These are phyloP conservation scores for Eucalyptus sp. DNA, from an alignment of 345 rosid genomes.

Conservation along the genomic window DNA sequence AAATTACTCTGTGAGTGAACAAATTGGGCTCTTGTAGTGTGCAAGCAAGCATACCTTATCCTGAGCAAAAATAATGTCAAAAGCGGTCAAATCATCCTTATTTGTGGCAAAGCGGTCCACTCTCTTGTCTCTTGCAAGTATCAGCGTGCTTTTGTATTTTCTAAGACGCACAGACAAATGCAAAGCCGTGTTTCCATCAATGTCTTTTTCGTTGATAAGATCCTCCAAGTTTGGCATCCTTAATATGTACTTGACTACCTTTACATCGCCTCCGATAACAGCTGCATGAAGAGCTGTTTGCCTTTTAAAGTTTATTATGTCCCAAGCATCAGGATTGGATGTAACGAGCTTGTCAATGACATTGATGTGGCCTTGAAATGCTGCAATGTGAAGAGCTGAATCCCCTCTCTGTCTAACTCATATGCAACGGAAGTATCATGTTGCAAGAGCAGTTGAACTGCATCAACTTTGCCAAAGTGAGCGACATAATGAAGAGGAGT, in stretches of 20 bases:
- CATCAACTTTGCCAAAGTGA: accelerated
- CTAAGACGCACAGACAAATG: neutral
- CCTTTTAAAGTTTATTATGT: accelerated
- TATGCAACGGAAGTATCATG: neutral
- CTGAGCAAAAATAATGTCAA: accelerated
- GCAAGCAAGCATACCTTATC: neutral
- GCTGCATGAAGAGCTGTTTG: neutral
- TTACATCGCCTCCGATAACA: accelerated
- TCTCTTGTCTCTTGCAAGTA: neutral
- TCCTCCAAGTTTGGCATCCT: neutral
- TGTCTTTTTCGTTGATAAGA: neutral
- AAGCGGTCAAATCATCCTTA: accelerated
- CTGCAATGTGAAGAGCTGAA: neutral
- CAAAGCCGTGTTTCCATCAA: neutral
- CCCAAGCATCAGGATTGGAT: neutral
- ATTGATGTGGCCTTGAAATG: accelerated
- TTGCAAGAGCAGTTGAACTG: neutral
- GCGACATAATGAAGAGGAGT: neutral
- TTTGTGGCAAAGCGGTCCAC: neutral
- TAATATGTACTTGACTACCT: neutral
- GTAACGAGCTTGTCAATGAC: neutral
- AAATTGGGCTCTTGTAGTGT: neutral
- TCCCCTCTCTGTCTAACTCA: neutral
- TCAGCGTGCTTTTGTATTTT: accelerated
- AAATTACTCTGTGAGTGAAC: neutral